Conservation (phyloP, 805 yeast species). For the Starmerella geochares region DNA sequence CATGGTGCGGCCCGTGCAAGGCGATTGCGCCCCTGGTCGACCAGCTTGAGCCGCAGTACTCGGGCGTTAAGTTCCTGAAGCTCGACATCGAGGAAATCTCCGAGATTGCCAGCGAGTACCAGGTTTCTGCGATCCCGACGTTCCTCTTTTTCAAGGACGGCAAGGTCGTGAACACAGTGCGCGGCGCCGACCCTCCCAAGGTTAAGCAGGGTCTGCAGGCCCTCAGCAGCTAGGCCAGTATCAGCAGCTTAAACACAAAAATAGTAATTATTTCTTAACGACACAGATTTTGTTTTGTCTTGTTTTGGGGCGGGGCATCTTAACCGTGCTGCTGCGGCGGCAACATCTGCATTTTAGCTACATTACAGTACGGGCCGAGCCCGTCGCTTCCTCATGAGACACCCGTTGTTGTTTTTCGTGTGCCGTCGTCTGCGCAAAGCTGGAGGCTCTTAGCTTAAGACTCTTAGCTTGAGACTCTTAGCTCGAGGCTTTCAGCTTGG, state of each 20-base stretch:
- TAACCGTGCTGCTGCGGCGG: too few relatives aligned
- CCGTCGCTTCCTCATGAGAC: too few relatives aligned
- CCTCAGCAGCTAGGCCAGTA: conserved; percentile 10
- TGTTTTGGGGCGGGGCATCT: too few relatives aligned
- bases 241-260: background rate
- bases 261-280: too few relatives aligned
- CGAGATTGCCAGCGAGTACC: conserved; percentile 58
- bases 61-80: conserved; percentile 67
- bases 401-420: too few relatives aligned
- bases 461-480: too few relatives aligned
- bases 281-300: too few relatives aligned
- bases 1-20: conserved; percentile 99
- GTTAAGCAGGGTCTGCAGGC: conserved; percentile 56
- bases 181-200: conserved; percentile 72
- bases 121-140: conserved; percentile 59
- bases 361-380: too few relatives aligned
- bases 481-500: too few relatives aligned
- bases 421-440: too few relatives aligned
- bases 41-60: conserved; percentile 44
- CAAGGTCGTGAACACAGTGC: conserved; percentile 61
- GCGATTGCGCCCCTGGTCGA: conserved; percentile 90
- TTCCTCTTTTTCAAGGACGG: conserved; percentile 74
- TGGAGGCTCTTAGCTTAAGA: too few relatives aligned
- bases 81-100: conserved; percentile 82
- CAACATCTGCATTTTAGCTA: too few relatives aligned